Evolutionary conservation across 1,284 basidiomycete genomes (phyloP), one percentile per base, ranked within the genome.

Genomic region (Boletellus deceptivus): DNA sequence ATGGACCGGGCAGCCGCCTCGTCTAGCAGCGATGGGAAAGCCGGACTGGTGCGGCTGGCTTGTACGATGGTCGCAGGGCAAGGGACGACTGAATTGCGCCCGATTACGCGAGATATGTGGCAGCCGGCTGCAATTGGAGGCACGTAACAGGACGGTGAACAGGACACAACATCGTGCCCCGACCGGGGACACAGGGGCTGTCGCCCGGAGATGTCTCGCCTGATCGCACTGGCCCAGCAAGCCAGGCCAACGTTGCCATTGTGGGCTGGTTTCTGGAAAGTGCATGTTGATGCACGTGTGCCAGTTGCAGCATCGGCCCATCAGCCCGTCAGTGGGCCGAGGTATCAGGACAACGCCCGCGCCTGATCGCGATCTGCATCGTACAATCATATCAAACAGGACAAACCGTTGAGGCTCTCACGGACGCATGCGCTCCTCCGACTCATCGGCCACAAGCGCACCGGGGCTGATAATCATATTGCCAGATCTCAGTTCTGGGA

Each of bases 211-310:
- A 59, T 54, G 48, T 49, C 43, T 52, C 39, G 52, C 58, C 52
- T 56, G 55, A 65, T 55, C 50, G 46, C 37, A 45, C n/a, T 34
- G 22, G 53, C 53, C 53, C 27, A 46, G 56, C 47, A 42, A 35
- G 51, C 31, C 7, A 43, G 36, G 35, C 45, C 51, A 51, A 48
- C 20, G 47, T 47, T 46, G 34, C 39, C 43, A 40, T 50, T 40
- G 49, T 43, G 41, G 38, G 43, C 44, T 45, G 38, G 49, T 52
- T 49, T 51, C 37, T 40, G 37, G 42, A 43, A 27, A 40, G 13
- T 49, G 48, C 59, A 48, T 60, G 50, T 52, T 60, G 59, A 63
- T 62, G 52, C 61, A 65, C 61, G 63, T 67, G 64, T 54, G 20
- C 46, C 25, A 9, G 38, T 36, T 39, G 49, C 46, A 49, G 35